A percentile compares a stretch with the other conserved stretches of the same genome.
Evolutionary conservation across 139 green algal genomes (phyloP).

Genomic region (Spirogloea muscicola): DNA sequence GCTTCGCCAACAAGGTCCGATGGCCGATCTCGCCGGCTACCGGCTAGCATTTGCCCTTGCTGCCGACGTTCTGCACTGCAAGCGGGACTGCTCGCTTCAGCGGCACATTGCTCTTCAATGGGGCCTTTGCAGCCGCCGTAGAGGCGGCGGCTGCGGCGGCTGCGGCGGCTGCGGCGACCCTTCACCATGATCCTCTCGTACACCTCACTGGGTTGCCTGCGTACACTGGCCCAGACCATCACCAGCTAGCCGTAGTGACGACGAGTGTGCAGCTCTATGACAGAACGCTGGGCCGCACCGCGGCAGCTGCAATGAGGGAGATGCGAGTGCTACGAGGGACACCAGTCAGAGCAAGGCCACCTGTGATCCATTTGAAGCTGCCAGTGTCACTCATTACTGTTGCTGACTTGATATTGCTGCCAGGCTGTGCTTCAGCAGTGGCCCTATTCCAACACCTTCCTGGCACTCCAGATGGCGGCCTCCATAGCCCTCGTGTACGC

Average conservation of each 20-base stretch:
- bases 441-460: constrained; percentile 38
- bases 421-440: constrained; percentile 34
- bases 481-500: constrained; percentile 31
- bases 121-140: too few species aligned
- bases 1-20: constrained; percentile 26
- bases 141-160: too few species aligned
- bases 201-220: too few species aligned
- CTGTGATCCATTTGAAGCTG: too few species aligned
- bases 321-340: too few species aligned
- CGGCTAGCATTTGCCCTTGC: too few species aligned
- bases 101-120: not conserved
- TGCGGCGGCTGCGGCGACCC: too few species aligned
- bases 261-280: not conserved
- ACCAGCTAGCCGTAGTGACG: not conserved
- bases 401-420: not conserved
- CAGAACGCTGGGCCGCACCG: not conserved
- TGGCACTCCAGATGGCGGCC: constrained; percentile 41
- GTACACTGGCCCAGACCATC: too few species aligned
- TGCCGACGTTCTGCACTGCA: too few species aligned
- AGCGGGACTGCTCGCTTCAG: too few species aligned
- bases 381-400: not conserved
- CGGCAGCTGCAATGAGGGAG: too few species aligned
- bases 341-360: too few species aligned
- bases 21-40: not conserved
- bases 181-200: not conserved